Evolutionary conservation across 805 yeast genomes (phyloP).

Genomic region (Zygosaccharomyces pseudorouxii): DNA sequence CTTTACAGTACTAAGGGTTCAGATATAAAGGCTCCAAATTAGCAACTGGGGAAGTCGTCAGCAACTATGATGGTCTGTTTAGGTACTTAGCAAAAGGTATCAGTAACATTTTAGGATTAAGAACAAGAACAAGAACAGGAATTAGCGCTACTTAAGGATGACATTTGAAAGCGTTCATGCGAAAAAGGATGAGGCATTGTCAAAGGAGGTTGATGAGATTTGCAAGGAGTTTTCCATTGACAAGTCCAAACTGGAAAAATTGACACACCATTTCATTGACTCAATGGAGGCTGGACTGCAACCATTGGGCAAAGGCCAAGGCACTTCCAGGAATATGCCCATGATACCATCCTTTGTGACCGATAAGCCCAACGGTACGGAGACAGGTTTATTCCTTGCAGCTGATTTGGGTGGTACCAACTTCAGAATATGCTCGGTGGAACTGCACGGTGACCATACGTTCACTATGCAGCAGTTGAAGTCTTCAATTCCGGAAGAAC

Average conservation of each 20-base stretch:
- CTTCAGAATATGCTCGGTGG: slow-evolving; percentile 88
- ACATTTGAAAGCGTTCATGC: slow-evolving; percentile 32
- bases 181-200: slow-evolving; percentile 20
- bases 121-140: background rate
- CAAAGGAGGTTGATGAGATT: slow-evolving; percentile 26
- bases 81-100: too few relatives aligned
- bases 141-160: slow-evolving; percentile 14
- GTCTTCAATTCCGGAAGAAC: slow-evolving; percentile 69
- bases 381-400: slow-evolving; percentile 77
- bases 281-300: slow-evolving; percentile 58
- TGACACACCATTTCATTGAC: slow-evolving; percentile 49
- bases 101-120: background rate
- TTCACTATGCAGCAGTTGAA: slow-evolving; percentile 72
- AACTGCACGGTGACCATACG: slow-evolving; percentile 72
- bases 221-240: slow-evolving; percentile 27
- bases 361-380: slow-evolving; percentile 77
- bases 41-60: background rate
- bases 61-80: background rate
- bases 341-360: slow-evolving; percentile 95
- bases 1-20: background rate
- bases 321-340: slow-evolving; percentile 52
- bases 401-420: slow-evolving; percentile 97
- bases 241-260: slow-evolving; percentile 25
- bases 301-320: slow-evolving; percentile 10
- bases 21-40: background rate